phyloP scores from a whole-genome alignment of 1,284 basidiomycete genomes.

The Fistulinella cinereoalba region DNA sequence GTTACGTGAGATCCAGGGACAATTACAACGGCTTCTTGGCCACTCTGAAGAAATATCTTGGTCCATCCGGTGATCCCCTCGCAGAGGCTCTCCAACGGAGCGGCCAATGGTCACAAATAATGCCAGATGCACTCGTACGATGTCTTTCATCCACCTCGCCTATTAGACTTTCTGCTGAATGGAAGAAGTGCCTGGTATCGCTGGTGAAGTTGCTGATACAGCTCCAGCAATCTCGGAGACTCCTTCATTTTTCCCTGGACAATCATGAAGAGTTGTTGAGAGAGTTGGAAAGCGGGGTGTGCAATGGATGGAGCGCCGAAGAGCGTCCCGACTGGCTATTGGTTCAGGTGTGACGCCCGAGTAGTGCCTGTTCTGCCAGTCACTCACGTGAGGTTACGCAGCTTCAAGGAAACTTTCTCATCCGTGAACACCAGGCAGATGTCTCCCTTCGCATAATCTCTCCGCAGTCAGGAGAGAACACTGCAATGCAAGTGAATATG shows the following conservation, averaged over 20 bases:
- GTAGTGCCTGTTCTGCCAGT: not conserved
- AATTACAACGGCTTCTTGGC: not conserved
- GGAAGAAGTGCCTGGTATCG: slow-evolving; percentile 25
- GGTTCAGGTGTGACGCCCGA: slow-evolving; percentile 1
- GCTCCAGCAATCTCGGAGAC: slow-evolving; percentile 26
- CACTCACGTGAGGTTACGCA: not conserved
- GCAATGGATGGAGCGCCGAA: slow-evolving; percentile 6
- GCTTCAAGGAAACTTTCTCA: slow-evolving; percentile 40
- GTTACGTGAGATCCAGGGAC: not conserved
- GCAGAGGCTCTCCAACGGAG: not conserved
- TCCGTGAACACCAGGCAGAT: slow-evolving; percentile 39
- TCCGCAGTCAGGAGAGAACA: slow-evolving; percentile 37
- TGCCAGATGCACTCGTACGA: slow-evolving; percentile 23
- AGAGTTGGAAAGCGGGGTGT: slow-evolving; percentile 18
- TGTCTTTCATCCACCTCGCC: slow-evolving; percentile 14
- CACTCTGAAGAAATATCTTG: not conserved
- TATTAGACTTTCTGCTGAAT: slow-evolving; percentile 12
- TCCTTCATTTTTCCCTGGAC: not conserved
- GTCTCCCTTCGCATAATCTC: slow-evolving; percentile 48
- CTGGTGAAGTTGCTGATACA: slow-evolving; percentile 30
- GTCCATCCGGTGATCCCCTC: not conserved
- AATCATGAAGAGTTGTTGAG: not conserved
- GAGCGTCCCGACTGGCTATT: not conserved
- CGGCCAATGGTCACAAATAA: slow-evolving; percentile 25
- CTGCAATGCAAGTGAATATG: slow-evolving; percentile 52